These are phyloP conservation scores for Penicillium sp. DNA, from an alignment of 2,329 filamentous ascomycete genomes.

Conservation along the genomic window DNA sequence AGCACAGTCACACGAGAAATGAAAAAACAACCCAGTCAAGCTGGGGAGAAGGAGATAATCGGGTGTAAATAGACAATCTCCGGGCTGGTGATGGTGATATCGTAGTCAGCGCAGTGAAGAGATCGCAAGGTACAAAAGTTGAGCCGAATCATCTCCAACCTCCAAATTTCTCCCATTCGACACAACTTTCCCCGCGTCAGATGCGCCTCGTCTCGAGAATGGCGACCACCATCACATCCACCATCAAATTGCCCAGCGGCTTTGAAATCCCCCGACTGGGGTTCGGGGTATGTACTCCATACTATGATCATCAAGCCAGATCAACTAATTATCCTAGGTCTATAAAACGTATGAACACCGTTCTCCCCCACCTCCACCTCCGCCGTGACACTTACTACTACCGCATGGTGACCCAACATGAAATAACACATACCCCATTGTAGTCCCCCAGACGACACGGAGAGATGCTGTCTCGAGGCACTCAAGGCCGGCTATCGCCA, in stretches of 20 bases:
- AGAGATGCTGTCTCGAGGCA: conserved; percentile 23
- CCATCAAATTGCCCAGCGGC: conserved; percentile 59
- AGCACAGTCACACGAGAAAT: background rate
- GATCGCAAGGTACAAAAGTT: background rate
- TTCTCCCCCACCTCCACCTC: background rate
- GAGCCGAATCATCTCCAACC: background rate
- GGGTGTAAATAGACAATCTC: background rate
- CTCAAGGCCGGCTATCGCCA: conserved; percentile 24
- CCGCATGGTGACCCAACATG: background rate
- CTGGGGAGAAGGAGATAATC: background rate
- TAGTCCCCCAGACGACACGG: conserved; percentile 21
- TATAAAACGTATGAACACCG: conserved; percentile 24
- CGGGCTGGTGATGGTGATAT: background rate
- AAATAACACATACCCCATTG: background rate
- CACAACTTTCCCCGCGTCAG: background rate
- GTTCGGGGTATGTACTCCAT: conserved; percentile 52
- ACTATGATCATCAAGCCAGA: background rate
- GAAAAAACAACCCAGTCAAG: background rate
- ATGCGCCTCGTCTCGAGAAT: conserved; percentile 11
- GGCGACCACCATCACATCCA: conserved; percentile 28
- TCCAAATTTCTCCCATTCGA: background rate
- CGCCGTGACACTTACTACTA: background rate
- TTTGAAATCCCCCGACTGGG: conserved; percentile 63
- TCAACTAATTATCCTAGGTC: conserved; percentile 15
- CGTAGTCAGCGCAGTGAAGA: background rate